A percentile compares a stretch with the other conserved stretches of the same genome.
Evolutionary conservation across 306 rosid species (phyloP).

Genomic region (Leucaena leucocephala): DNA sequence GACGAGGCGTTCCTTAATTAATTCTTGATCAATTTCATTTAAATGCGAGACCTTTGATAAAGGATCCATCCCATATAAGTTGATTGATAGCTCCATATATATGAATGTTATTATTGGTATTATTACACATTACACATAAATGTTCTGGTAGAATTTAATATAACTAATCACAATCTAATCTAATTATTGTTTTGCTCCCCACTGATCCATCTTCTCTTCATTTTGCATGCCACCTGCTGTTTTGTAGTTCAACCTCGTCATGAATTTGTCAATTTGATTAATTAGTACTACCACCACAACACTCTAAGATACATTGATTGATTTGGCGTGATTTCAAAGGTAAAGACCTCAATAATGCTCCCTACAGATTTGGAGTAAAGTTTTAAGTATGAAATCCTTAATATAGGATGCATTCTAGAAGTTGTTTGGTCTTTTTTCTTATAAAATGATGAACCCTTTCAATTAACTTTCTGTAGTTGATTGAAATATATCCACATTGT

Average conservation of each 20-base stretch:
- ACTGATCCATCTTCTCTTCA: not conserved
- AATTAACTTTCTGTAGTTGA: no score
- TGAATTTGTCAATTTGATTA: not conserved
- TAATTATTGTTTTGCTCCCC: not conserved
- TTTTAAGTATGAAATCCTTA: no score
- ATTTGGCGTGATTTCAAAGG: not conserved
- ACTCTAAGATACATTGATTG: not conserved
- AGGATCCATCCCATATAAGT: not conserved
- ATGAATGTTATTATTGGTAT: not conserved
- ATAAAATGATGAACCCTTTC: no score
- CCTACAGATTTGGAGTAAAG: no score
- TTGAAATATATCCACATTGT: not conserved
- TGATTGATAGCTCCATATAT: no score
- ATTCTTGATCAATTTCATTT: not conserved
- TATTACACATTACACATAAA: not conserved
- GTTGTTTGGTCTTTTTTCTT: no score
- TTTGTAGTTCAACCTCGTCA: not conserved
- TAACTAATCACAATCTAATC: not conserved
- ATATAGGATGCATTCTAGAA: no score
- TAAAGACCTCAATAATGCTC: no score
- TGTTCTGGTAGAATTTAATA: not conserved
- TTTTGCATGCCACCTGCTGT: not conserved
- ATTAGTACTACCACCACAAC: not conserved
- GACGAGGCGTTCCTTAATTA: not conserved
- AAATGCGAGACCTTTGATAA: not conserved